Evolutionary conservation across 352 stramenopile species (phyloP), one percentile per base, ranked within the genome.

Genomic region (Stephanocyclus meneghinianus): DNA sequence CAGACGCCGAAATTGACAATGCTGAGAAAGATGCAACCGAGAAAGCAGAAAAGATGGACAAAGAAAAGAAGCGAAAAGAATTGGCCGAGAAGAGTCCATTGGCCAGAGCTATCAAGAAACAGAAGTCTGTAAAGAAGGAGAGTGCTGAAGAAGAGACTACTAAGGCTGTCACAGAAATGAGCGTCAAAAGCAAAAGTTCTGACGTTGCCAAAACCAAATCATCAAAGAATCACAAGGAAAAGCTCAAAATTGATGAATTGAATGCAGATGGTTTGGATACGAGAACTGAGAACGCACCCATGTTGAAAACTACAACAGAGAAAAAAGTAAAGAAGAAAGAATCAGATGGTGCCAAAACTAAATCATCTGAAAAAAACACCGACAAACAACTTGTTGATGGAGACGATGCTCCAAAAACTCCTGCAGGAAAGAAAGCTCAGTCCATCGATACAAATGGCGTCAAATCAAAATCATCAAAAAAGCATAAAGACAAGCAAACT

Each of bases 61-160:
- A 40, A 4, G 60, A 76, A 13, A 79, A 78, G 70, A 70, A 68
- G 15, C 61, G 55, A 26, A 76, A 79, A 53, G 60, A 64, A 21
- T 11, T 50, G 47, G 47, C 9, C 11, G 62, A 29, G 18, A 71
- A 40, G 26, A 76, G 57, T 32, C 75, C 80, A 37, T 61, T 86
- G 10, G 74, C 59, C 21, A 80, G 59, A 56, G 76, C 80, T 40
- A 62, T 84, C 65, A 87, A 87, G 76, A 87, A 84, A 35, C 76
- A 81, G 48, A 74, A 78, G 69, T 47, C 13, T n/a, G 57, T 69
- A 57, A n/a, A 66, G 59, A 47, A 75, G 0, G 51, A 80, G 56
- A 50, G 48, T 1, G 21, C 74, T 2, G 70, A 70, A 37, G 30
- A 81, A 65, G 73, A 79, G 45, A 56, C 21, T 3, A 74, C 11